Evolutionary conservation across 2,329 filamentous ascomycete species (phyloP).

Genomic region (Venturia nashicola): DNA sequence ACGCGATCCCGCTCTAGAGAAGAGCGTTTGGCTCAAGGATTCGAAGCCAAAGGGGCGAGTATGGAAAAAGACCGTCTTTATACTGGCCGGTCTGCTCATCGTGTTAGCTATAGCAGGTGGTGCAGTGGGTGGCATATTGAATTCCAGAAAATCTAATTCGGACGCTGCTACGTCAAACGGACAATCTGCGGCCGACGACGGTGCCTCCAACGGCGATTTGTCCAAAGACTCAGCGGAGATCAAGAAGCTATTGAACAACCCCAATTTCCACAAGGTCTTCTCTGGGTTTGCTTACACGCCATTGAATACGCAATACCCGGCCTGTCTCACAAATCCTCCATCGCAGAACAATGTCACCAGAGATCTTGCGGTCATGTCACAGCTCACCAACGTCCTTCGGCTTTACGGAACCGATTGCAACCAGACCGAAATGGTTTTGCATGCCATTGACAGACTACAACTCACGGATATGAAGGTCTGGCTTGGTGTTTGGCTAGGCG

Average conservation of each 20-base stretch:
- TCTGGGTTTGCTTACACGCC: slow-evolving; percentile 93
- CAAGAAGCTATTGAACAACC: slow-evolving; percentile 67
- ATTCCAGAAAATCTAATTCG: slow-evolving; percentile 30
- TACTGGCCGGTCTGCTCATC: slow-evolving; percentile 55
- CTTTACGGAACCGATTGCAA: slow-evolving; percentile 96
- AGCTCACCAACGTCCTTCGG: slow-evolving; percentile 77
- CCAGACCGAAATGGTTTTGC: slow-evolving; percentile 86
- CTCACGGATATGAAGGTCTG: slow-evolving; percentile 75
- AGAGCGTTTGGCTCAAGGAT: slow-evolving; percentile 40
- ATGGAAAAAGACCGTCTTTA: slow-evolving; percentile 55
- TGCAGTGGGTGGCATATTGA: slow-evolving; percentile 59
- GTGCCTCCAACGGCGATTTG: slow-evolving; percentile 53
- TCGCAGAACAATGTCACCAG: slow-evolving; percentile 91
- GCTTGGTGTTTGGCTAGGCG: slow-evolving; percentile 89
- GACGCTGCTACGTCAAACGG: slow-evolving; percentile 17
- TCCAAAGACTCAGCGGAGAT: slow-evolving; percentile 65
- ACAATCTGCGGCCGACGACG: slow-evolving; percentile 43
- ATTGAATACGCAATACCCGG: slow-evolving; percentile 79
- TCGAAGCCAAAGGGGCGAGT: slow-evolving; percentile 32
- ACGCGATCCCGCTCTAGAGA: slow-evolving; percentile 12
- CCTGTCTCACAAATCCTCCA: slow-evolving; percentile 62
- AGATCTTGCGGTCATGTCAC: slow-evolving; percentile 79
- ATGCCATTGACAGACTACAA: slow-evolving; percentile 63
- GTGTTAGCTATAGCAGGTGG: slow-evolving; percentile 62
- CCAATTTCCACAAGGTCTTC: slow-evolving; percentile 80